Percentiles rank a stretch among this genome's conserved stretches.
phyloP scores from a whole-genome alignment of 768 basidiomycete genomes.

The Lactarius deliciosus region DNA sequence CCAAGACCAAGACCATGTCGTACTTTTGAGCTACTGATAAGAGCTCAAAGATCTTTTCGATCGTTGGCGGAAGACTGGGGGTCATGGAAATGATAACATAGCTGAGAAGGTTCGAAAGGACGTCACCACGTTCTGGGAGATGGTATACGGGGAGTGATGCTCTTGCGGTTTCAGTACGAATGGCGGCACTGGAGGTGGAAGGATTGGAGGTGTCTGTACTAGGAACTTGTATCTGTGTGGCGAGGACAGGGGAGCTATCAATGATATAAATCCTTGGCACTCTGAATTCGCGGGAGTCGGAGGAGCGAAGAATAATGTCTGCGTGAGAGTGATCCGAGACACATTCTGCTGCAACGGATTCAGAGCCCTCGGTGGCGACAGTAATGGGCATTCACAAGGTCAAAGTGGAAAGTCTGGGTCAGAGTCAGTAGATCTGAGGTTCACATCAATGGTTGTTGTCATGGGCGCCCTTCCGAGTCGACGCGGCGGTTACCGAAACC shows the following conservation, averaged over 20 bases:
- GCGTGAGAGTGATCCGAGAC: constrained; percentile 8
- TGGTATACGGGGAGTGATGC: background rate
- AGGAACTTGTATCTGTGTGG: background rate
- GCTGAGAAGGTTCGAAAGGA: constrained; percentile 22
- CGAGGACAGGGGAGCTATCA: constrained; percentile 32
- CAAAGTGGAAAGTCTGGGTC: background rate
- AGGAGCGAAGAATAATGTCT: constrained; percentile 14
- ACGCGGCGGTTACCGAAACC: background rate
- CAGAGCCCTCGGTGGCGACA: background rate
- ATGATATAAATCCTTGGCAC: constrained; percentile 16
- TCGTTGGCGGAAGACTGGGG: constrained; percentile 9
- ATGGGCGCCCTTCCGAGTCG: background rate
- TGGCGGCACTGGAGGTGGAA: background rate
- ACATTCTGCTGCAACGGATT: background rate
- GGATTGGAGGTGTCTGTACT: background rate
- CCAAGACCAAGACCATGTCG: background rate
- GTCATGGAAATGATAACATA: constrained; percentile 9
- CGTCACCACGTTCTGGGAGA: constrained; percentile 12
- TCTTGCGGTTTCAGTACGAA: background rate
- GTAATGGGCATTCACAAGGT: background rate
- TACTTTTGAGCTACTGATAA: constrained; percentile 20
- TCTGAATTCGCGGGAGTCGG: constrained; percentile 15
- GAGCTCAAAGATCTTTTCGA: constrained; percentile 11
- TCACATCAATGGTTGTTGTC: background rate
- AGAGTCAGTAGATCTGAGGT: background rate